phyloP scores from a whole-genome alignment of 23 red algal genomes.

The Gracilaria domingensis region DNA sequence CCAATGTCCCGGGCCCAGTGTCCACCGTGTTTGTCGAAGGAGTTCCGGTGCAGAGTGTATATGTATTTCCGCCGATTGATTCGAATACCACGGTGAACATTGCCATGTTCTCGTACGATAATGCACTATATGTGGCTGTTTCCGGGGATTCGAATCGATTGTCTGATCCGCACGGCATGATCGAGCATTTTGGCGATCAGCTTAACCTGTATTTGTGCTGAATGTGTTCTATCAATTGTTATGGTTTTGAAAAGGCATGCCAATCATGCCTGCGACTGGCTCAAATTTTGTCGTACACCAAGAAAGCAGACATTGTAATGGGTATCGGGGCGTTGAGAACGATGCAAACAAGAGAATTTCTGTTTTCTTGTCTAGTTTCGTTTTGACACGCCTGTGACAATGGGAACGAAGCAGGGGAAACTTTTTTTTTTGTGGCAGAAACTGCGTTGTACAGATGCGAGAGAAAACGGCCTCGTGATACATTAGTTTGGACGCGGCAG shows the following conservation, averaged over 20 bases:
- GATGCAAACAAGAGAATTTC: too few species aligned
- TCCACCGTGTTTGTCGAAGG: conserved; percentile 6
- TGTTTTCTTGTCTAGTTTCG: too few species aligned
- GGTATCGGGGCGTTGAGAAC: too few species aligned
- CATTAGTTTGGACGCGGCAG: too few species aligned
- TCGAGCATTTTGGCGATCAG: neutral
- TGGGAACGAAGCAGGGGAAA: too few species aligned
- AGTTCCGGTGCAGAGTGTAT: conserved; percentile 28
- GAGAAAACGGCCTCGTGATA: too few species aligned
- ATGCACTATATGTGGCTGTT: conserved; percentile 25
- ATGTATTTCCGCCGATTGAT: conserved; percentile 56
- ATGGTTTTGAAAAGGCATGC: too few species aligned
- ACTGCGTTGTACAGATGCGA: too few species aligned
- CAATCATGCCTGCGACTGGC: too few species aligned
- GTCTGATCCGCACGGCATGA: conserved; percentile 23
- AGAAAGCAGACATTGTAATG: too few species aligned
- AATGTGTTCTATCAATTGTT: neutral
- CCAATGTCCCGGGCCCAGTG: conserved; percentile 41
- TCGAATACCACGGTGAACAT: conserved; percentile 31
- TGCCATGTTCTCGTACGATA: conserved; percentile 52
- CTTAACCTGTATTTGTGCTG: neutral
- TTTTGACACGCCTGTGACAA: too few species aligned
- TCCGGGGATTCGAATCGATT: conserved; percentile 50
- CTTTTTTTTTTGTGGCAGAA: too few species aligned
- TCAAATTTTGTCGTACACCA: neutral